These are phyloP conservation scores for Tolypocladium amazonense DNA, from an alignment of 2,329 filamentous ascomycete species.

Conservation along the genomic window DNA sequence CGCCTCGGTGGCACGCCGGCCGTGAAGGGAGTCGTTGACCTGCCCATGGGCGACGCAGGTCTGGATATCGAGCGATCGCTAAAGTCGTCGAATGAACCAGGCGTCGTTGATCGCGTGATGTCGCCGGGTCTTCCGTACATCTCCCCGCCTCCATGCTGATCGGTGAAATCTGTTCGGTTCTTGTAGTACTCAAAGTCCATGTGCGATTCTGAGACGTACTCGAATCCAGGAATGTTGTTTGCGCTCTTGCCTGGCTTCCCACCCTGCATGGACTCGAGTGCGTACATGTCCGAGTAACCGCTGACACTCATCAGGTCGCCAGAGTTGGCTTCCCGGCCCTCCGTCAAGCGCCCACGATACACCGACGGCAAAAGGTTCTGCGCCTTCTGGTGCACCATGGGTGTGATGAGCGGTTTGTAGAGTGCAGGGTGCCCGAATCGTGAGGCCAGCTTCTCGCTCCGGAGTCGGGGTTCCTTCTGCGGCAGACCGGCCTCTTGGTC, in stretches of 20 bases:
- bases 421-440: slow-evolving; percentile 86
- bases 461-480: slow-evolving; percentile 41
- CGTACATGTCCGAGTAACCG: slow-evolving; percentile 74
- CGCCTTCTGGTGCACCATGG: slow-evolving; percentile 89
- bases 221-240: slow-evolving; percentile 58
- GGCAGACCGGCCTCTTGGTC: slow-evolving; percentile 30
- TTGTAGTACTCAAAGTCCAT: slow-evolving; percentile 92
- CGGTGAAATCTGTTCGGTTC: slow-evolving; percentile 76
- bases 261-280: slow-evolving; percentile 65
- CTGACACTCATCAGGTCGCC: slow-evolving; percentile 48
- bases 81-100: slow-evolving; percentile 37
- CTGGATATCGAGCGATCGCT: slow-evolving; percentile 32
- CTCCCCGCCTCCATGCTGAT: slow-evolving; percentile 73
- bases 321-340: slow-evolving; percentile 50
- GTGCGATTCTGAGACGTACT: slow-evolving; percentile 76
- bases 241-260: slow-evolving; percentile 36
- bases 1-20: slow-evolving; percentile 16
- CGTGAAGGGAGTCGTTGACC: slow-evolving; percentile 23
- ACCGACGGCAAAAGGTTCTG: slow-evolving; percentile 78
- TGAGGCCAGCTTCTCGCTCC: slow-evolving; percentile 59
- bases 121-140: slow-evolving; percentile 52
- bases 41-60: slow-evolving; percentile 35
- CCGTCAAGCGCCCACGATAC: slow-evolving; percentile 69
- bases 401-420: slow-evolving; percentile 80
- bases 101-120: slow-evolving; percentile 50